Conservation (phyloP, 1,284 basidiomycete genomes). For the Ceratobasidium sp. region DNA sequence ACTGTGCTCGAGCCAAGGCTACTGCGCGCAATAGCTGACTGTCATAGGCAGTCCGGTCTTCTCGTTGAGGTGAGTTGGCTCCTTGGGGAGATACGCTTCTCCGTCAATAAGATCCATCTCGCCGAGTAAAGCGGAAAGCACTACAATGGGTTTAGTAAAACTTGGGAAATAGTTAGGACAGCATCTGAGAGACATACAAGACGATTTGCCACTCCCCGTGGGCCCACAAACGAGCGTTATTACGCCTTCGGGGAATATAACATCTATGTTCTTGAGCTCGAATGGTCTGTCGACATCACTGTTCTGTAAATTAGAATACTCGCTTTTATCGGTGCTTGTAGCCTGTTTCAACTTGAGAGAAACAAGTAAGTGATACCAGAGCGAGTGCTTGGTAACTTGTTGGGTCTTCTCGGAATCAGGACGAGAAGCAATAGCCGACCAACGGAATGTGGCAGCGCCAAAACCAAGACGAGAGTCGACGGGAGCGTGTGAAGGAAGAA, state of each 20-base stretch:
- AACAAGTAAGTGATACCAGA: neutral
- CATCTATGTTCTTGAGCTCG: constrained; percentile 23
- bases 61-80: constrained; percentile 15
- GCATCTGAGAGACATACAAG: constrained; percentile 22
- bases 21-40: constrained; percentile 47
- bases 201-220: constrained; percentile 44
- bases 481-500: neutral
- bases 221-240: constrained; percentile 40
- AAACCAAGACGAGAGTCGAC: neutral
- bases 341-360: constrained; percentile 5
- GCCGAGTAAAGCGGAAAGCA: constrained; percentile 45
- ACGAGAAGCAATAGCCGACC: neutral
- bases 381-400: constrained; percentile 9
- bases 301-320: neutral
- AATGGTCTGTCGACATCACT: constrained; percentile 5
- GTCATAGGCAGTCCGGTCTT: constrained; percentile 27
- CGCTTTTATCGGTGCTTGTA: too few relatives aligned
- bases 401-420: constrained; percentile 6
- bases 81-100: constrained; percentile 42
- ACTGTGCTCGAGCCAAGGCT: constrained; percentile 47
- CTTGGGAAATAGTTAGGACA: neutral
- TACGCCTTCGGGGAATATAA: constrained; percentile 31
- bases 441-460: neutral
- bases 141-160: neutral
- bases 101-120: constrained; percentile 45